Conservation (phyloP, 2,329 filamentous ascomycete species). For the Hypoxylon sp. region DNA sequence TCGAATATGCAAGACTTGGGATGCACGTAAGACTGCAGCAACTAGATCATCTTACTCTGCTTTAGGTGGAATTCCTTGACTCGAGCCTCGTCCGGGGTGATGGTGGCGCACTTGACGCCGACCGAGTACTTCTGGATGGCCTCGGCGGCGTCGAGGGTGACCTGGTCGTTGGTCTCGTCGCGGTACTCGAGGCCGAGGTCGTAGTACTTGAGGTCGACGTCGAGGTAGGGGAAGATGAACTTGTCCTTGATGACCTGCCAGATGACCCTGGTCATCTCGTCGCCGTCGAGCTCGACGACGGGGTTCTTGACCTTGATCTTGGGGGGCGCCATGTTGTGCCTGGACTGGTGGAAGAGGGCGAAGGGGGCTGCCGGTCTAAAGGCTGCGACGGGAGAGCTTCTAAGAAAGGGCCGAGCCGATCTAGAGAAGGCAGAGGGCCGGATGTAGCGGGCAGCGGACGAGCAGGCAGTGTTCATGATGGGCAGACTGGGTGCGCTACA, state of each 20-base stretch:
- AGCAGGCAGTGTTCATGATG: conserved; percentile 42
- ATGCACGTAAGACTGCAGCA: conserved; percentile 37
- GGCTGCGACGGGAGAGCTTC: conserved; percentile 37
- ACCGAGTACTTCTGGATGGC: conserved; percentile 99
- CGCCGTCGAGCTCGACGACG: conserved; percentile 94
- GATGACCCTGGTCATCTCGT: conserved; percentile 98
- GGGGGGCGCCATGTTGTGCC: conserved; percentile 67
- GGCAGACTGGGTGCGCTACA: conserved; percentile 20
- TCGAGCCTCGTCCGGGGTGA: conserved; percentile 95
- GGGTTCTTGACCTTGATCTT: conserved; percentile 99
- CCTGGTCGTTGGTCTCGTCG: conserved; percentile 94
- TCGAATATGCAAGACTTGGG: conserved; percentile 10
- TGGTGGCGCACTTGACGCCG: conserved; percentile 98
- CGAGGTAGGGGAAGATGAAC: conserved; percentile 95
- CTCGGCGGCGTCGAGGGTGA: conserved; percentile 93
- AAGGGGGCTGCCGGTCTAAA: conserved; percentile 42
- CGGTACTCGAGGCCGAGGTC: conserved; percentile 93
- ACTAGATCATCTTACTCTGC: conserved; percentile 72
- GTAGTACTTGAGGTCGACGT: conserved; percentile 98
- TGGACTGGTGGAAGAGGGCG: conserved; percentile 47
- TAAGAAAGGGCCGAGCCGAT: conserved; percentile 42
- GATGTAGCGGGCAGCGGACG: conserved; percentile 41
- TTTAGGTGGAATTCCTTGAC: conserved; percentile 99
- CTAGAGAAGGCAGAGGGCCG: conserved; percentile 42
- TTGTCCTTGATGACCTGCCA: conserved; percentile 99